A percentile compares a stretch with the other conserved stretches of the same genome.
phyloP scores from a whole-genome alignment of 768 basidiomycete genomes.

The Roridomyces roridus region DNA sequence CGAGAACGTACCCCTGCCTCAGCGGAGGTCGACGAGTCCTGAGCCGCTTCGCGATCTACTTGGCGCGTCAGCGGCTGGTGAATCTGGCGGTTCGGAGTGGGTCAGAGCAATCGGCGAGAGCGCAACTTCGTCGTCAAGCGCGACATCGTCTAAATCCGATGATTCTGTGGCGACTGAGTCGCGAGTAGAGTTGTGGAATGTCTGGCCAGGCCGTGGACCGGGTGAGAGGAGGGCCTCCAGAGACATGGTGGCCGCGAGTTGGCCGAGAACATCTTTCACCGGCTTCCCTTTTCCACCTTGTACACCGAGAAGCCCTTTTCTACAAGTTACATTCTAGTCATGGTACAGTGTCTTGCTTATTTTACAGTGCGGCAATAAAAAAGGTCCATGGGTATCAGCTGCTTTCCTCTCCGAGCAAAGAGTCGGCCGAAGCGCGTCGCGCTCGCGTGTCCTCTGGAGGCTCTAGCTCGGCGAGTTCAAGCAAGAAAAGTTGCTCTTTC shows the following conservation, averaged over 20 bases:
- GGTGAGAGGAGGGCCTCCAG: constrained; percentile 17
- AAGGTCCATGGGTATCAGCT: neutral
- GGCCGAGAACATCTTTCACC: no score
- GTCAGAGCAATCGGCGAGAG: constrained; percentile 47
- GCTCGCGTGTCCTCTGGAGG: neutral
- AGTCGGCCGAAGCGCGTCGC: constrained; percentile 14
- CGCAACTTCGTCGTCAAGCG: constrained; percentile 52
- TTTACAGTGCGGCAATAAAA: constrained; percentile 16
- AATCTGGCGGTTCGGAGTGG: constrained; percentile 11
- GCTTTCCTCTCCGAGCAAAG: constrained; percentile 15
- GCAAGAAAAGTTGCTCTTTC: constrained; percentile 65
- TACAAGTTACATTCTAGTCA: neutral
- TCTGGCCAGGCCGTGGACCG: constrained; percentile 8
- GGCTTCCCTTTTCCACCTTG: neutral
- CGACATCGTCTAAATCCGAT: constrained; percentile 74
- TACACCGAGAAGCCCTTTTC: neutral
- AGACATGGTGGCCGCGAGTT: no score
- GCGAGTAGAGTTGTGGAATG: constrained; percentile 6
- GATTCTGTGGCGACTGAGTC: constrained; percentile 45
- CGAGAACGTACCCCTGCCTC: constrained; percentile 16
- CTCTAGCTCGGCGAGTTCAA: constrained; percentile 61
- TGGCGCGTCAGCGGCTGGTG: constrained; percentile 2
- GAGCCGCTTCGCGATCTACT: constrained; percentile 35
- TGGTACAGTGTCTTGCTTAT: constrained; percentile 15
- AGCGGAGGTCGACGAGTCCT: constrained; percentile 43